Conservation (phyloP, 1,284 basidiomycete species). For the Malassezia dermatis region DNA sequence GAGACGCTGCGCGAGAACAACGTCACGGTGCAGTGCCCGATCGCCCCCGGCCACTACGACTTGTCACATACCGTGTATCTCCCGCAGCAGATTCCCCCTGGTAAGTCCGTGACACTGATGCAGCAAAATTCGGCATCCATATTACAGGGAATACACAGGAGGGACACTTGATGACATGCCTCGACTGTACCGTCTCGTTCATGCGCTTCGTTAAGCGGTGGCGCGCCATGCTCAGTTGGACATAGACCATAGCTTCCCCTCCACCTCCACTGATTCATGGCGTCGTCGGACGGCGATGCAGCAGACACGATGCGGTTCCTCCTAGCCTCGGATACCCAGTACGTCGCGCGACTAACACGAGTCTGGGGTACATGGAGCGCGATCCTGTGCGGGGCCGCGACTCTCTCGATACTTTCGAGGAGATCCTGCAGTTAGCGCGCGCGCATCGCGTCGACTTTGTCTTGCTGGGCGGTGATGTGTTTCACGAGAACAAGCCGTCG, state of each 20-base stretch:
- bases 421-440: constrained; percentile 80
- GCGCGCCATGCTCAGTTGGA: not conserved
- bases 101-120: constrained; percentile 10
- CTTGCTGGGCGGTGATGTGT: constrained; percentile 85
- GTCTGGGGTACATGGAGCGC: constrained; percentile 86
- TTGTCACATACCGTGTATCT: constrained; percentile 39
- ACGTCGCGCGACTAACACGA: constrained; percentile 42
- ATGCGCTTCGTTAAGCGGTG: not conserved
- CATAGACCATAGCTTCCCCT: not conserved
- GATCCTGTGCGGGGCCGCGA: constrained; percentile 91
- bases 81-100: constrained; percentile 40
- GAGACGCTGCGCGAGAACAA: constrained; percentile 33
- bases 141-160: constrained; percentile 65
- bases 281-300: not conserved
- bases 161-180: constrained; percentile 49
- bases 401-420: constrained; percentile 85
- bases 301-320: constrained; percentile 13
- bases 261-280: constrained; percentile 1
- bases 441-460: constrained; percentile 60
- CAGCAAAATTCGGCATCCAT: constrained; percentile 74
- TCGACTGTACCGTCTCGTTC: constrained; percentile 4
- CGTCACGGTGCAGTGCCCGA: constrained; percentile 39
- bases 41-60: constrained; percentile 33
- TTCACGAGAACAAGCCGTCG: constrained; percentile 94
- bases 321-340: constrained; percentile 43